These are phyloP conservation scores for Brassica incana DNA, from an alignment of 345 rosid genomes.

Conservation along the genomic window DNA sequence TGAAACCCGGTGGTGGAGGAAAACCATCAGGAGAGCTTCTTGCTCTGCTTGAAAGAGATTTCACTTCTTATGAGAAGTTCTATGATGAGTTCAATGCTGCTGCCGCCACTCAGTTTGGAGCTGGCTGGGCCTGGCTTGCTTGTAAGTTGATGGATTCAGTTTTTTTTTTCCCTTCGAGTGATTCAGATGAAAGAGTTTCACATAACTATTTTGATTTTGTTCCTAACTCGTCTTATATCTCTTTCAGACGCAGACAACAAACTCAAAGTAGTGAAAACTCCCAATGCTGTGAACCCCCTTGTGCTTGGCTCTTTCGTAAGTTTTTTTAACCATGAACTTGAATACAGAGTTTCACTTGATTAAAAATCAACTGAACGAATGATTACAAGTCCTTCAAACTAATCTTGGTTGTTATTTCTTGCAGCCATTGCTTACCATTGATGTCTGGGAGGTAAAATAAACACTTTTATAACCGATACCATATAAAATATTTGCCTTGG, in stretches of 20 bases:
- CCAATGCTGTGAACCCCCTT: slow-evolving; percentile 92
- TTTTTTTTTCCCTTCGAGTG: neutral
- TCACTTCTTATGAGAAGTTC: slow-evolving; percentile 75
- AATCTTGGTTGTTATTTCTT: slow-evolving; percentile 32
- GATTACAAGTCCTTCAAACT: neutral
- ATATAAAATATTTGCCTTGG: neutral
- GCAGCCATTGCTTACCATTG: slow-evolving; percentile 95
- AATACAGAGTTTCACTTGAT: slow-evolving; percentile 8
- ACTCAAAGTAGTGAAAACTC: slow-evolving; percentile 80
- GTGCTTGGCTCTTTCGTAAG: slow-evolving; percentile 83
- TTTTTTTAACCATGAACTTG: neutral
- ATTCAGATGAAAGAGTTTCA: neutral
- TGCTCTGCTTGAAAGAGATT: slow-evolving; percentile 76
- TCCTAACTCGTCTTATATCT: neutral
- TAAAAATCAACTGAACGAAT: neutral
- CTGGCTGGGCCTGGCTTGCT: slow-evolving; percentile 98
- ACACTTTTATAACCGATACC: slow-evolving; percentile 1
- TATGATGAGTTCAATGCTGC: slow-evolving; percentile 62
- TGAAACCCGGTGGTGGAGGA: slow-evolving; percentile 93
- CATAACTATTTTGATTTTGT: neutral
- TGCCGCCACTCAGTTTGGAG: slow-evolving; percentile 87
- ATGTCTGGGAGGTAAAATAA: slow-evolving; percentile 88
- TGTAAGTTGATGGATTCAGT: slow-evolving; percentile 50
- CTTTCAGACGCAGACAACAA: slow-evolving; percentile 67
- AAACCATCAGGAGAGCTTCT: slow-evolving; percentile 86